Conservation (phyloP, 2,329 filamentous ascomycete species). For the Fusarium paranaense region DNA sequence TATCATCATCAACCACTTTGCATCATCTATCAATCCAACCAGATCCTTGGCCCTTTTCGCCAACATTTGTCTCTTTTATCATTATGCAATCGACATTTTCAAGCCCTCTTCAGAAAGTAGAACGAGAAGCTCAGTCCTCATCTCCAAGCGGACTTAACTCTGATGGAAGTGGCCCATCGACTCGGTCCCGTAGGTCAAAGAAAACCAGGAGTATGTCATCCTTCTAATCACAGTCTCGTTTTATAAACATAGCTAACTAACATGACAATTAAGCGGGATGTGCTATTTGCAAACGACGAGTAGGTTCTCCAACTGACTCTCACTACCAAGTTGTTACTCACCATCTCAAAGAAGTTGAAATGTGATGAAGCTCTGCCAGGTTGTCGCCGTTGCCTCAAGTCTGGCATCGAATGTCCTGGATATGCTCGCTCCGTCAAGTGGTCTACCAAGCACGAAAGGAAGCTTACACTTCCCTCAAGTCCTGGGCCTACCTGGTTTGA, state of each 20-base stretch:
- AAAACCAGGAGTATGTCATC: neutral
- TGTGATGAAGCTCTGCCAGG: neutral
- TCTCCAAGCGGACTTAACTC: neutral
- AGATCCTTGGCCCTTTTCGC: neutral
- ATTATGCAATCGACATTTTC: neutral
- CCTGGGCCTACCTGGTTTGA: neutral
- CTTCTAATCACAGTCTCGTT: too few relatives aligned
- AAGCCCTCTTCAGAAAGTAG: neutral
- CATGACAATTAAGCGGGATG: neutral
- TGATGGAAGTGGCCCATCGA: neutral
- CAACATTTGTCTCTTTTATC: neutral
- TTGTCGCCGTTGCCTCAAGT: neutral
- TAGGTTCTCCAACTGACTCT: neutral
- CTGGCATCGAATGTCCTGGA: neutral
- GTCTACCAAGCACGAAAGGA: neutral
- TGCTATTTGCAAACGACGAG: neutral
- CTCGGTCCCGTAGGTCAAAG: neutral
- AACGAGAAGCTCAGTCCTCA: neutral
- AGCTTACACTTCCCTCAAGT: neutral
- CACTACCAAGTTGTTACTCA: neutral
- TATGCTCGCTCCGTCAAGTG: neutral
- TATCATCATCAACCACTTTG: neutral
- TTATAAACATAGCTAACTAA: neutral
- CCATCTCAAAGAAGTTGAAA: neutral
- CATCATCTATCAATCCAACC: neutral